These are phyloP conservation scores for Aureobasidium sp. DNA, from an alignment of 2,329 filamentous ascomycete genomes.

Conservation along the genomic window DNA sequence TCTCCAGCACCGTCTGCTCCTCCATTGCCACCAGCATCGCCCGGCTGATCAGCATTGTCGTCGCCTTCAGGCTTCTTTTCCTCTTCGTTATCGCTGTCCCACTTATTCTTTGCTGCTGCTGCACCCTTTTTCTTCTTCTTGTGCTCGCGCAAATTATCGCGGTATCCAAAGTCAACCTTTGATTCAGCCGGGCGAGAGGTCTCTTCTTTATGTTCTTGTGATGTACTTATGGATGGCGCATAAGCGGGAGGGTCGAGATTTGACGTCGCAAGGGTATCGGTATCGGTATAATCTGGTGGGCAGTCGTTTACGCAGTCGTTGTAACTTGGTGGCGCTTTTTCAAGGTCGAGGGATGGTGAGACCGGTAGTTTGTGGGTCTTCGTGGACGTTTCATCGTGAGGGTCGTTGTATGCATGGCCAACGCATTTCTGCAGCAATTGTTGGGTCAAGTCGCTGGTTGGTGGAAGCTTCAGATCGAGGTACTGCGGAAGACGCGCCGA, in stretches of 20 bases:
- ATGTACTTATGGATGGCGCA: not conserved
- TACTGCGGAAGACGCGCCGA: constrained; percentile 5
- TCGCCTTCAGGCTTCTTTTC: constrained; percentile 38
- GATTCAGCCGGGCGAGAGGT: not conserved
- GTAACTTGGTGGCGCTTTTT: constrained; percentile 34
- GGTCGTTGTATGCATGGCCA: constrained; percentile 1
- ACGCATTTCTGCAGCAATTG: constrained; percentile 4
- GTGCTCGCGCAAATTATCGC: constrained; percentile 44
- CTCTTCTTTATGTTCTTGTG: not conserved
- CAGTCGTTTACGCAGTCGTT: constrained; percentile 35
- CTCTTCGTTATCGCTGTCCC: constrained; percentile 40
- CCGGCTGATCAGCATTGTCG: constrained; percentile 28
- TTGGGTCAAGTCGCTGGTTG: not conserved
- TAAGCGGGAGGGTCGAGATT: not conserved
- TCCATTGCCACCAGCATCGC: constrained; percentile 23
- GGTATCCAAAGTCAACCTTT: constrained; percentile 50
- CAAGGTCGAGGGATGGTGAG: not conserved
- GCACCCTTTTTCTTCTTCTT: constrained; percentile 46
- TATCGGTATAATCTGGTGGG: constrained; percentile 39
- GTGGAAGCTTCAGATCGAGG: not conserved
- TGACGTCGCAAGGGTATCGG: constrained; percentile 30
- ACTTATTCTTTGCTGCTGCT: constrained; percentile 30
- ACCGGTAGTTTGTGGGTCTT: not conserved
- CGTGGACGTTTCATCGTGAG: not conserved
- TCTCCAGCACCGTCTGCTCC: constrained; percentile 27